Evolutionary conservation across 2,329 filamentous ascomycete genomes (phyloP), one percentile per base, ranked within the genome.

Genomic region (Colletotrichum sansevieriae): DNA sequence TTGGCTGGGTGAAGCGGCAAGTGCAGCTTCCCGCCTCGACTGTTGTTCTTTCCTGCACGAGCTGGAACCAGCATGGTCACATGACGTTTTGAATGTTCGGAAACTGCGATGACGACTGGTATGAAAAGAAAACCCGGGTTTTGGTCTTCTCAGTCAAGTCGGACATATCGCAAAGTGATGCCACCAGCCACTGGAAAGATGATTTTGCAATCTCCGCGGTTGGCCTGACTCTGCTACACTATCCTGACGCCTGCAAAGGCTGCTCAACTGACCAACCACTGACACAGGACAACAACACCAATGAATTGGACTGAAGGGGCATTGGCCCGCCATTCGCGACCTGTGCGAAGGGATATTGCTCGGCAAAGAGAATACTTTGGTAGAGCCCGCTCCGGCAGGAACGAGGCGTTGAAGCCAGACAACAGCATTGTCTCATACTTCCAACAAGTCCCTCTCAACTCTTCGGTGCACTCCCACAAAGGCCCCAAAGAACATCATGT

Each of bases 221-320:
- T 12, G 13, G 4, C 37, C 37, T 12, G 37, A 25, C 35, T 22
- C 33, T 20, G 15, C 20, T 15, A 29, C 9, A 29, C 29, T 4
- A 29, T 29, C 10, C 6, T 35, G n/a, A 12, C 33, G 29, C 33
- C 25, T 39, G 20, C 44, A n/a, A 49, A 49, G 25, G 6, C 15
- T 3, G 15, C 10, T n/a, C 25, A 20, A 44, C 15, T 22, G 22
- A 6, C 1, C 25, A 49, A 8, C 41, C 6, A 9, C 11, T 35
- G 35, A 25, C 20, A 13, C 39, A 35, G 35, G 35, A 20, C 13
- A 37, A 4, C 18, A 15, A 5, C 15, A 39, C 56, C n/a, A 18
- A 83, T 83, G 81, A 83, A 83, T 71, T 82, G 82, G 80, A 82
- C 77, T 2, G 79, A 79, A 69, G 79, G 80, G 10, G 70, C 74